Conservation (phyloP, 179 eudicot genomes). For the Vitellaria paradoxa region DNA sequence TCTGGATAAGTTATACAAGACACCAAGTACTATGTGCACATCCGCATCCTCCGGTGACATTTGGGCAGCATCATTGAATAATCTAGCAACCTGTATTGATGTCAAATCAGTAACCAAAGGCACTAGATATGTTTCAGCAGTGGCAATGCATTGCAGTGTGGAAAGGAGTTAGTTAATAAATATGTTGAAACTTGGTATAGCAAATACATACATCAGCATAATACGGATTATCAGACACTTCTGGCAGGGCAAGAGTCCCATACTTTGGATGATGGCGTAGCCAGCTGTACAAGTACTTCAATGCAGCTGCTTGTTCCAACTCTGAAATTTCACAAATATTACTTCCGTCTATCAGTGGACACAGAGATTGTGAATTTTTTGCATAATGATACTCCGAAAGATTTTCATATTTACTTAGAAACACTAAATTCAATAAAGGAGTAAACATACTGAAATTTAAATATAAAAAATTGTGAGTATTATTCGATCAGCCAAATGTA, state of each 20-base stretch:
- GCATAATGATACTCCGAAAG: background rate
- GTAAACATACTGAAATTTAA: background rate
- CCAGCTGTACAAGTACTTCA: slow-evolving; percentile 89
- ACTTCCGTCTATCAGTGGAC: background rate
- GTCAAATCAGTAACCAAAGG: background rate
- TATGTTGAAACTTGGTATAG: background rate
- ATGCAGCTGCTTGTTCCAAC: slow-evolving; percentile 86
- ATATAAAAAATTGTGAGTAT: background rate
- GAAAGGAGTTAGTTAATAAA: background rate
- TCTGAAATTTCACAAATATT: slow-evolving; percentile 45
- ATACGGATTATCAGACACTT: slow-evolving; percentile 65
- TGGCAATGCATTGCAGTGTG: background rate
- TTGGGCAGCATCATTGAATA: slow-evolving; percentile 87
- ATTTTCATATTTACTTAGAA: background rate
- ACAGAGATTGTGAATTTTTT: background rate
- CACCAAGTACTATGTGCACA: slow-evolving; percentile 93
- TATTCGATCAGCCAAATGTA: background rate
- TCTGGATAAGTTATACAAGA: slow-evolving; percentile 86
- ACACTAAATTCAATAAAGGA: background rate
- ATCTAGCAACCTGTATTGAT: slow-evolving; percentile 63
- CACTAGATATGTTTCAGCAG: background rate
- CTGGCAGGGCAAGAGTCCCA: slow-evolving; percentile 63
- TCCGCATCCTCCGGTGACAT: slow-evolving; percentile 96
- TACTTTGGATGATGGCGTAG: slow-evolving; percentile 79
- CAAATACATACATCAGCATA: slow-evolving; percentile 71